Evolutionary conservation across 2,329 filamentous ascomycete genomes (phyloP).

Genomic region (Fusarium heterosporum): DNA sequence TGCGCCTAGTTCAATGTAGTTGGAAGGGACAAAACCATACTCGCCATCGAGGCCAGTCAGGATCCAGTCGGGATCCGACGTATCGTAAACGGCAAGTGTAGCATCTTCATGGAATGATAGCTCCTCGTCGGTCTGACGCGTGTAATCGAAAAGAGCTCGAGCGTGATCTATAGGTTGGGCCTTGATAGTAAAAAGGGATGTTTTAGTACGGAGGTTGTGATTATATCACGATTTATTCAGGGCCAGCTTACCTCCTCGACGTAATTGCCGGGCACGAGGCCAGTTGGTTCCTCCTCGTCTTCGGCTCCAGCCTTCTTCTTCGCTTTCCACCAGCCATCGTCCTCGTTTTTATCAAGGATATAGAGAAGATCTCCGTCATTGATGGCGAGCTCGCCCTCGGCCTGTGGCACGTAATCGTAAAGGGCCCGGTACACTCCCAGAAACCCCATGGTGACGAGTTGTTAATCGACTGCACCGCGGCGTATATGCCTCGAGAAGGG

Average conservation of each 20-base stretch:
- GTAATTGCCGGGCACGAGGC: conserved; percentile 94
- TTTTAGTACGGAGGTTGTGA: conserved; percentile 7
- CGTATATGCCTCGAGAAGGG: conserved; percentile 31
- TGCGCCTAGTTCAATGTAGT: conserved; percentile 85
- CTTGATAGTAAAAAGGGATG: conserved; percentile 45
- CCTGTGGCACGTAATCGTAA: conserved; percentile 92
- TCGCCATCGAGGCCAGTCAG: conserved; percentile 86
- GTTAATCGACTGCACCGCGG: conserved; percentile 39
- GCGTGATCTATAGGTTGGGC: conserved; percentile 76
- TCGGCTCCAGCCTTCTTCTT: conserved; percentile 88
- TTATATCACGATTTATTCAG: background rate
- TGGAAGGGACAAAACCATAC: conserved; percentile 93
- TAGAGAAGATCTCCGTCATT: conserved; percentile 89
- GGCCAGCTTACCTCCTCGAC: conserved; percentile 78
- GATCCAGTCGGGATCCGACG: conserved; percentile 95
- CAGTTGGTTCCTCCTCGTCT: conserved; percentile 91
- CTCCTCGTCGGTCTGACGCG: conserved; percentile 96
- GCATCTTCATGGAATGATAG: conserved; percentile 94
- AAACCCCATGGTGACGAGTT: conserved; percentile 78
- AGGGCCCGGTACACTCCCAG: conserved; percentile 89
- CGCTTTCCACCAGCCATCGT: conserved; percentile 93
- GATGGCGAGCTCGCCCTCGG: conserved; percentile 86
- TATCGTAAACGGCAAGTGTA: conserved; percentile 85
- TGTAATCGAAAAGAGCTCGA: conserved; percentile 97
- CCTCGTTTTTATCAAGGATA: conserved; percentile 82